Conservation (phyloP, 306 rosid genomes). For the Malus domestica region ASM211411v1 NC_041789.1:17278001-17278500, state of each 20-base stretch:
- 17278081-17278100: no score
- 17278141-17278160: no score
- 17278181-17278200: no score
- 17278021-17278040: not conserved
- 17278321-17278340: not conserved
- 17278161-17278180: no score
- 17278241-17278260: no score
- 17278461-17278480: conserved; percentile 26
- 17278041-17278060: not conserved
- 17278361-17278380: not conserved
- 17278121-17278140: no score
- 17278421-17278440: not conserved
- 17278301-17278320: not conserved
- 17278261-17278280: no score
- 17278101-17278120: no score
- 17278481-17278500: conserved; percentile 46
- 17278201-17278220: no score
- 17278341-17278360: not conserved
- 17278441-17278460: not conserved
- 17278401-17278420: not conserved
- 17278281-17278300: not conserved
- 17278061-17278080: no score
- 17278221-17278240: no score
- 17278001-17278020: not conserved
- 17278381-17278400: not conserved